Conservation (phyloP, 352 stramenopile species). For the Aphanomyces euteiches region DNA sequence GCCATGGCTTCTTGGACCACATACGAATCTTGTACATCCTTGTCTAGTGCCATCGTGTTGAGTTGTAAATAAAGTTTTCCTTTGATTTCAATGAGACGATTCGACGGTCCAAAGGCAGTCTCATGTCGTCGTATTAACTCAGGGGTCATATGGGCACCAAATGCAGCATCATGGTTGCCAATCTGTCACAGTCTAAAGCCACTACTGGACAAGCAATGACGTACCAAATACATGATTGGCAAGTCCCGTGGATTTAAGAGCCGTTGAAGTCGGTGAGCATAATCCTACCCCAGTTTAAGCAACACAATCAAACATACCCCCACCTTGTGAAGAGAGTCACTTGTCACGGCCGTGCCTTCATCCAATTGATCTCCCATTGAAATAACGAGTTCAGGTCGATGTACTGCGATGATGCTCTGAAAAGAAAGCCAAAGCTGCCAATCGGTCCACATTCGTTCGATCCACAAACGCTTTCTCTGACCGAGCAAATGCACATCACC, state of each 20-base stretch:
- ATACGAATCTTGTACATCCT: slow-evolving; percentile 46
- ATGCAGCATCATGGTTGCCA: slow-evolving; percentile 75
- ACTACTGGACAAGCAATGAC: too few species aligned
- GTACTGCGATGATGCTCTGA: slow-evolving; percentile 43
- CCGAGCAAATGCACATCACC: slow-evolving; percentile 74
- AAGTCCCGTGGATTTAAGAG: background rate
- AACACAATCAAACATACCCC: too few species aligned
- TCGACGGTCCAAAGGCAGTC: slow-evolving; percentile 53
- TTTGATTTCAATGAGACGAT: slow-evolving; percentile 50
- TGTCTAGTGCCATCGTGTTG: slow-evolving; percentile 78
- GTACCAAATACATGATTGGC: background rate
- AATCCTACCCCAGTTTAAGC: too few species aligned
- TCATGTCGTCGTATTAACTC: slow-evolving; percentile 52
- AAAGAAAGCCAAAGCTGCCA: slow-evolving; percentile 44
- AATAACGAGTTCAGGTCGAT: slow-evolving; percentile 54
- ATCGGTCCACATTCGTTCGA: slow-evolving; percentile 69
- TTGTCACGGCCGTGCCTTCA: slow-evolving; percentile 56
- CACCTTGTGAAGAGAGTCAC: slow-evolving; percentile 50
- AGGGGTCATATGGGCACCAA: slow-evolving; percentile 47
- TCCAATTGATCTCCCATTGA: slow-evolving; percentile 73
- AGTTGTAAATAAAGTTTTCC: slow-evolving; percentile 48
- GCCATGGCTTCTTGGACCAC: slow-evolving; percentile 50
- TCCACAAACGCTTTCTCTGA: slow-evolving; percentile 49
- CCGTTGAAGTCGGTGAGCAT: background rate
- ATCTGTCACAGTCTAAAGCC: slow-evolving; percentile 29